Conservation (phyloP, 164 flowering plant species). For the Stephania japonica region DNA sequence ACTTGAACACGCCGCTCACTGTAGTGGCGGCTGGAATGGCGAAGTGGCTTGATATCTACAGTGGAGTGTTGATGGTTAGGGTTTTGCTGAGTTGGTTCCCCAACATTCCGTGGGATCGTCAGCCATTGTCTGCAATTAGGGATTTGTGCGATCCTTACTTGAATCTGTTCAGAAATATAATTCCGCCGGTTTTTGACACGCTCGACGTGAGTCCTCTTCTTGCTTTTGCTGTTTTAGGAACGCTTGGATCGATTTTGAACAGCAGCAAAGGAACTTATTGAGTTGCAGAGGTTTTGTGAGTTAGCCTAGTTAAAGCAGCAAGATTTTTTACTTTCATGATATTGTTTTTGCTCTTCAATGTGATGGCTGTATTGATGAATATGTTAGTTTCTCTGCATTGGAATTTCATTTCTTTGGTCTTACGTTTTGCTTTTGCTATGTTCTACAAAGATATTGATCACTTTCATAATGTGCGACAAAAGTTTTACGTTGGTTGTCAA, state of each 20-base stretch:
- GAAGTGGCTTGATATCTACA: slow-evolving; percentile 90
- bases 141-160: slow-evolving; percentile 91
- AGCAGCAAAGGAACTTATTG: slow-evolving; percentile 30
- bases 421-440: no score
- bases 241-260: slow-evolving; percentile 48
- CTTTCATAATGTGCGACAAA: neutral
- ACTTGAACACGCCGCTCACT: slow-evolving; percentile 54
- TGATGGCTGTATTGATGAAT: no score
- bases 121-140: slow-evolving; percentile 28
- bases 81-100: slow-evolving; percentile 99
- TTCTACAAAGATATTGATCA: neutral
- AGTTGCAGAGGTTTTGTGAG: neutral
- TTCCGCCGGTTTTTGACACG: slow-evolving; percentile 9
- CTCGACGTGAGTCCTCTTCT: slow-evolving; percentile 37
- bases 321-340: no score
- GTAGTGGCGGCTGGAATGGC: slow-evolving; percentile 80
- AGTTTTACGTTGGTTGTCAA: no score
- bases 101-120: slow-evolving; percentile 32
- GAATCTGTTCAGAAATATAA: slow-evolving; percentile 32
- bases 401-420: no score
- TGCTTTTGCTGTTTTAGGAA: slow-evolving; percentile 78
- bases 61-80: slow-evolving; percentile 83
- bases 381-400: no score
- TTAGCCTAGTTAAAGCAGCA: no score
- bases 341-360: no score